Evolutionary conservation across 2,329 filamentous ascomycete genomes (phyloP), one percentile per base, ranked within the genome.

Genomic region (Fusarium abutilonis): DNA sequence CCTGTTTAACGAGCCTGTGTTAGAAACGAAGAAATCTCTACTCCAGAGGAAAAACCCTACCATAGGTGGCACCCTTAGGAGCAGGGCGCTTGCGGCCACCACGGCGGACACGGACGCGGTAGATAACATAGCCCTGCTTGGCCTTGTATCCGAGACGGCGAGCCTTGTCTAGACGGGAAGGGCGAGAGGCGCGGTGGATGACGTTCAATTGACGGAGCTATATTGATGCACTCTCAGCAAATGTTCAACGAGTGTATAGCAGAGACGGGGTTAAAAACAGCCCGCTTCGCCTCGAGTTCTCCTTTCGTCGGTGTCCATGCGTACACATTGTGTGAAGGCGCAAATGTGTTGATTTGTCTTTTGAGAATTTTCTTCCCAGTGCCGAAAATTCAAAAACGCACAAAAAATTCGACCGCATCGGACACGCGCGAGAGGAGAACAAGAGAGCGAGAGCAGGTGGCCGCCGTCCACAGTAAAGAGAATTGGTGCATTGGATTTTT

Each of bases 91-190:
- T 99, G 88, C 95, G 93, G 78, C 95, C 95, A 90, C 95, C 95
- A 82, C 95, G 93, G 81, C 95, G 91, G 76, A 99, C 95, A 80
- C 95, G 95, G 79, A 96, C 88, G 81, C 95, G 95, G 90, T 99
- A 99, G 90, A 99, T 93, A 80, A 99, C 95, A 87, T 98, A 99
- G 83, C 95, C 95, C 87, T 99, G 95, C 92, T 99, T 99, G 87
- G 96, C 95, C 92, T 99, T 99, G 92, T 99, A 99, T 77, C 95
- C 95, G 75, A 99, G 92, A 83, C 96, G 95, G 84, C 95, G 95
- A 79, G 96, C 95, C 92, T 99, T 99, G 87, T 99, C 96, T 78
- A 95, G 95, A 82, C 95, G 95, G 77, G 93, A 97, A 75, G 95
- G 95, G 77, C 94, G 93, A 77, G 93, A 96, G 79, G 95, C 95